phyloP scores from a whole-genome alignment of 1,139 yeast genomes.

The Candida sojae region DNA sequence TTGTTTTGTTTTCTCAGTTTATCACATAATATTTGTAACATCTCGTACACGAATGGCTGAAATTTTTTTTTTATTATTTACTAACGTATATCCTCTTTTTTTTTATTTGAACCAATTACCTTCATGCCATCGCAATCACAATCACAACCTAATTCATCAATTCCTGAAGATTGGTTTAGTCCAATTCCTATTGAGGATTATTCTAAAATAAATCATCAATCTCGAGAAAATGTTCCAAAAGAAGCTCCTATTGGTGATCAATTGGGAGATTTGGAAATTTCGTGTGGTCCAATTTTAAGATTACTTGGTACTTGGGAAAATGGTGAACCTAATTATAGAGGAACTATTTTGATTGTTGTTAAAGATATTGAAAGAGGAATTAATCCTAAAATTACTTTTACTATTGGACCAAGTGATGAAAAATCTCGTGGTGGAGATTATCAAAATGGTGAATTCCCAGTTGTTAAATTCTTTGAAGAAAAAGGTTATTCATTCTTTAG shows the following conservation, averaged over 20 bases:
- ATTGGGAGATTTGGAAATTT: conserved; percentile 43
- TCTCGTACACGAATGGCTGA: not conserved
- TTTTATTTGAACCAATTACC: not conserved
- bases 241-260: conserved; percentile 15
- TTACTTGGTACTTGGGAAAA: conserved; percentile 60
- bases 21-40: not conserved
- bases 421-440: conserved; percentile 14
- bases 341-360: conserved; percentile 63
- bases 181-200: conserved; percentile 35
- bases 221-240: conserved; percentile 20
- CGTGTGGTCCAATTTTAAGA: conserved; percentile 79
- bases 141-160: not conserved
- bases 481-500: conserved; percentile 63
- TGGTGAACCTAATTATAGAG: conserved; percentile 55
- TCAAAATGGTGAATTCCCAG: conserved; percentile 46
- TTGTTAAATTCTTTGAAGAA: conserved; percentile 36
- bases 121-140: not conserved
- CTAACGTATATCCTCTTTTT: not conserved
- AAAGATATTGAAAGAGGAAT: conserved; percentile 35
- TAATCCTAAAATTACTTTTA: conserved; percentile 39
- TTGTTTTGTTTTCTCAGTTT: not conserved
- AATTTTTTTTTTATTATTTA: not conserved
- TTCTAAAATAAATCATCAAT: conserved; percentile 24
- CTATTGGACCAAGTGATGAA: conserved; percentile 36
- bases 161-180: conserved; percentile 22